Evolutionary conservation across 2,329 filamentous ascomycete genomes (phyloP).

Genomic region (Shiraia sp.): DNA sequence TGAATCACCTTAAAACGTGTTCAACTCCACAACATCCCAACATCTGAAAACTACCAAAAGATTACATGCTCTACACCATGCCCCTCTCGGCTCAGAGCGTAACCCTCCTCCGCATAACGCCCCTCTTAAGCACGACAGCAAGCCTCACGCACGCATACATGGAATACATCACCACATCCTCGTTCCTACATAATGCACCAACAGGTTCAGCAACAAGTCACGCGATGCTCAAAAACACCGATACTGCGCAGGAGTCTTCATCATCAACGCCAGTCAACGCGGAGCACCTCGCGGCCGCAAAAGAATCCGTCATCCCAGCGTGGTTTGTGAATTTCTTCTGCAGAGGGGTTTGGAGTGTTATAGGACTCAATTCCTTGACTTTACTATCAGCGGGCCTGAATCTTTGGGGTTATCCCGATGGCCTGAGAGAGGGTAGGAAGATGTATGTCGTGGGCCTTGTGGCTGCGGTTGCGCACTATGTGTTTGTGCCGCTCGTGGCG

Average conservation of each 20-base stretch:
- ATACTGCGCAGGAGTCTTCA: neutral
- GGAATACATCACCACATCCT: slow-evolving; percentile 25
- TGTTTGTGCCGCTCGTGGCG: slow-evolving; percentile 22
- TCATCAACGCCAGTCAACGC: neutral
- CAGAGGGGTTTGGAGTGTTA: slow-evolving; percentile 18
- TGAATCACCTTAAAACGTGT: no score
- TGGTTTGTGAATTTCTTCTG: slow-evolving; percentile 29
- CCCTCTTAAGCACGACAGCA: slow-evolving; percentile 27
- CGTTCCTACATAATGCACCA: slow-evolving; percentile 18
- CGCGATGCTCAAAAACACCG: slow-evolving; percentile 2
- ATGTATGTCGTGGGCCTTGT: slow-evolving; percentile 16
- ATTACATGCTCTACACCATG: no score
- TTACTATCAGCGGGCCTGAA: slow-evolving; percentile 15
- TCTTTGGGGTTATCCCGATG: slow-evolving; percentile 9
- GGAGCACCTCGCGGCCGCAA: slow-evolving; percentile 9
- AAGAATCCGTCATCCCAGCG: slow-evolving; percentile 13
- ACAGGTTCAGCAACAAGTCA: slow-evolving; percentile 4
- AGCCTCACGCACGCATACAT: slow-evolving; percentile 33
- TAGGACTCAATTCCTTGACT: slow-evolving; percentile 22
- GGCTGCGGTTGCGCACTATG: slow-evolving; percentile 24
- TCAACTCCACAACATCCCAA: no score
- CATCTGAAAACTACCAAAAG: no score
- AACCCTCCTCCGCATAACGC: slow-evolving; percentile 24
- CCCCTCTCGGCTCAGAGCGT: slow-evolving; percentile 11
- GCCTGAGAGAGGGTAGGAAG: slow-evolving; percentile 2